Percentiles rank a stretch among this genome's conserved stretches.
Evolutionary conservation across 257 asterid genomes (phyloP).

Genomic region (Apocynum venetum): DNA sequence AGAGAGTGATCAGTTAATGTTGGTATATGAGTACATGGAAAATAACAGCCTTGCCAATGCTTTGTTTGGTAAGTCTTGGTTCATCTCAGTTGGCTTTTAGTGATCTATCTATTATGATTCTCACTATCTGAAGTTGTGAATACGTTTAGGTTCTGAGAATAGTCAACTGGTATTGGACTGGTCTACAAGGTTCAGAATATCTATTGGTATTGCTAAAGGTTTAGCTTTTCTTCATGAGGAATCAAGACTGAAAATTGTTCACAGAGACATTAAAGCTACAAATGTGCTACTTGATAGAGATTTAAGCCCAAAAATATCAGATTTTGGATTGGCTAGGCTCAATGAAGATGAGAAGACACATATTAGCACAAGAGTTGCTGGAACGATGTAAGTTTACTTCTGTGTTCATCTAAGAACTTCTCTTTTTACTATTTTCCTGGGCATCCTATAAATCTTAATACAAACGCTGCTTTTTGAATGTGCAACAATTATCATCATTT

Average conservation of each 20-base stretch:
- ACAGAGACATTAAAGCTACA: conserved; percentile 88
- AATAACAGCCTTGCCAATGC: conserved; percentile 79
- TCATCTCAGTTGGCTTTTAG: not conserved
- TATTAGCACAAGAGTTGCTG: conserved; percentile 85
- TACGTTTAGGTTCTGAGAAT: conserved; percentile 41
- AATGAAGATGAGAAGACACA: conserved; percentile 76
- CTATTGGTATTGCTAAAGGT: conserved; percentile 81
- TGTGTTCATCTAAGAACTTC: not conserved
- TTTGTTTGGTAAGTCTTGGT: conserved; percentile 46
- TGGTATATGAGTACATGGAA: conserved; percentile 81
- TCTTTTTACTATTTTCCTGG: not conserved
- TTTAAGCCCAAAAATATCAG: conserved; percentile 79
- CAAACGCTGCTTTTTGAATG: not conserved
- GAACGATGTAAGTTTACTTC: conserved; percentile 66
- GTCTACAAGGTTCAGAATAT: conserved; percentile 68
- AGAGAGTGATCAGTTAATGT: conserved; percentile 75
- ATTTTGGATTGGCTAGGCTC: conserved; percentile 88
- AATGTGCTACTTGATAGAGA: conserved; percentile 75
- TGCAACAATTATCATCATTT: not conserved
- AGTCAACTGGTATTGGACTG: conserved; percentile 69
- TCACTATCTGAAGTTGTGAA: not conserved
- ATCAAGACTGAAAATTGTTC: conserved; percentile 78
- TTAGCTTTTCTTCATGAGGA: conserved; percentile 85
- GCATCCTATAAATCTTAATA: not conserved
- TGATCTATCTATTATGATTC: not conserved